Conservation (phyloP, 768 basidiomycete species). For the Favolaschia claudopus region DNA sequence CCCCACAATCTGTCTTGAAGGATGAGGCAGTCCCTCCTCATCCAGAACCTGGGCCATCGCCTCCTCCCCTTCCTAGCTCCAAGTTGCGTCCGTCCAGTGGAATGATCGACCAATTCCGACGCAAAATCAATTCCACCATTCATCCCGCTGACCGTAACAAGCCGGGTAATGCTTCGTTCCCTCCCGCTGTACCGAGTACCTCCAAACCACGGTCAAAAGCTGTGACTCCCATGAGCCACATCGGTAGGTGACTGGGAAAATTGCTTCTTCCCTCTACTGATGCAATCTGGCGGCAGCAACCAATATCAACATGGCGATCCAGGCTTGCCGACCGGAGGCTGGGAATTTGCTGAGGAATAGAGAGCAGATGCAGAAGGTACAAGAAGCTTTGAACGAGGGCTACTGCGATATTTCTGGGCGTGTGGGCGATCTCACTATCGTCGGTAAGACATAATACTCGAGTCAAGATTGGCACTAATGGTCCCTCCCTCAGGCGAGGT, state of each 20-base stretch:
- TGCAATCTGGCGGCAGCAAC: constrained; percentile 44
- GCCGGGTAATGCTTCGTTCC: background rate
- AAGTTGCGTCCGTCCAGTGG: constrained; percentile 13
- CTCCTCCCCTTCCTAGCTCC: constrained; percentile 7
- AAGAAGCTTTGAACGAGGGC: constrained; percentile 78
- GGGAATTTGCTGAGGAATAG: constrained; percentile 67
- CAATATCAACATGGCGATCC: constrained; percentile 76
- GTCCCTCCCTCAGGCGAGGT: constrained; percentile 56
- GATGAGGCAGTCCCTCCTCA: background rate
- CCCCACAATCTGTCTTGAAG: no score
- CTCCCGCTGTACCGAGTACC: background rate
- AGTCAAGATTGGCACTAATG: background rate
- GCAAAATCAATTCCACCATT: constrained; percentile 33
- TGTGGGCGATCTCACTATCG: constrained; percentile 62
- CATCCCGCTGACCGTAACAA: constrained; percentile 18
- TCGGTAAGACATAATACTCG: constrained; percentile 54
- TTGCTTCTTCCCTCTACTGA: background rate
- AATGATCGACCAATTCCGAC: constrained; percentile 37
- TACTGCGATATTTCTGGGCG: constrained; percentile 83
- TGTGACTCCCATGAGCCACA: constrained; percentile 51
- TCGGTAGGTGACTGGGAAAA: constrained; percentile 40
- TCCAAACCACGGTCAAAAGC: constrained; percentile 23
- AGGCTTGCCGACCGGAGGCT: constrained; percentile 75
- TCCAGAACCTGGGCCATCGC: constrained; percentile 1
- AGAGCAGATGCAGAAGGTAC: constrained; percentile 73